Conservation (phyloP, 1,284 basidiomycete genomes). For the Hemileia vastatrix region DNA sequence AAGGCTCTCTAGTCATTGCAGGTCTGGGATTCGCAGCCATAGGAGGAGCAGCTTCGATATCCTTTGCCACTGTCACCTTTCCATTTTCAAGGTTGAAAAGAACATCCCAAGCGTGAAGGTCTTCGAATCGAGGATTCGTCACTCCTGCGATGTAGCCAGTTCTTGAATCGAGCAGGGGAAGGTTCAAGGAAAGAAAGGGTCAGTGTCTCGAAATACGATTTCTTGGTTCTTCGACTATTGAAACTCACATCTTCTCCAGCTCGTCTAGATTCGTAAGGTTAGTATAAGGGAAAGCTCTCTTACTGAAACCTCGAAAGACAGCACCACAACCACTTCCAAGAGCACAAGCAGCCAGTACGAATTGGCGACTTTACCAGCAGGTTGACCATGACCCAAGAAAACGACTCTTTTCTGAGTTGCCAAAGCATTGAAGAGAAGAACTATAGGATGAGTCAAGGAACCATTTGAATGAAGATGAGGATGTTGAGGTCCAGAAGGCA, state of each 20-base stretch:
- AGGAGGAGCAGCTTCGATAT: constrained; percentile 52
- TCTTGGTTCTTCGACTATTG: background rate
- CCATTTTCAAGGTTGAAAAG: constrained; percentile 79
- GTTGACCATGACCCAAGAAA: constrained; percentile 72
- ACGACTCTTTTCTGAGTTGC: constrained; percentile 86
- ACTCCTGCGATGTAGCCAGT: constrained; percentile 89
- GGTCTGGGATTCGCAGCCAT: constrained; percentile 2
- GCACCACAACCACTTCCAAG: constrained; percentile 79
- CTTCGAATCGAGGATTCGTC: constrained; percentile 88
- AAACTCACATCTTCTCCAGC: constrained; percentile 68
- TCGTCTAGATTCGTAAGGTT: constrained; percentile 78
- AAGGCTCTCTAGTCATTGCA: constrained; percentile 17
- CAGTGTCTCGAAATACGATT: background rate
- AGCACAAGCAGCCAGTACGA: constrained; percentile 85
- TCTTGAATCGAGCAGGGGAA: constrained; percentile 45
- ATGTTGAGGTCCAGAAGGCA: constrained; percentile 62
- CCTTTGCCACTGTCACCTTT: constrained; percentile 71
- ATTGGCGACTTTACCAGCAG: constrained; percentile 71
- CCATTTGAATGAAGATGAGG: constrained; percentile 89
- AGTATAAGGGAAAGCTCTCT: constrained; percentile 84
- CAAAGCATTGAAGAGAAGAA: constrained; percentile 87
- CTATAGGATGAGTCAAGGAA: constrained; percentile 77
- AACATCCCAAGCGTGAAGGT: constrained; percentile 76
- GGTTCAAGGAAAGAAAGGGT: background rate
- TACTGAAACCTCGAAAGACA: constrained; percentile 71